Evolutionary conservation across 2,329 filamentous ascomycete genomes (phyloP), one percentile per base, ranked within the genome.

Genomic region (Fusarium odoratissimum): DNA sequence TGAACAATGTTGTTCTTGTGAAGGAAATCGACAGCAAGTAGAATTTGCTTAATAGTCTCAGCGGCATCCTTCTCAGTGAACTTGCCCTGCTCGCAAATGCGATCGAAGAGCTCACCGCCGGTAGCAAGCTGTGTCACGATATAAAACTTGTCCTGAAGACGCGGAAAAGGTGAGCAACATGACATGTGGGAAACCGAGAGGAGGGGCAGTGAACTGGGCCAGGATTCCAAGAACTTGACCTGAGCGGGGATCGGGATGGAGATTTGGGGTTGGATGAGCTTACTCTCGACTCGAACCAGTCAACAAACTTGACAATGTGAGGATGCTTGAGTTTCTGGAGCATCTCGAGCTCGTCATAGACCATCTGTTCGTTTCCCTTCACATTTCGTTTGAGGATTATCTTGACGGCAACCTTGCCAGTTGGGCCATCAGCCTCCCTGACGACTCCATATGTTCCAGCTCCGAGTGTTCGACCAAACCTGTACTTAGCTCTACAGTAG

Each of bases 301-400:
- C 96, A 76, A 96, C 93, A 80, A 99, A 99, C 76, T 92, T 92
- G 84, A 99, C 96, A 81, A 99, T 99, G 83, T 98, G 94, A 59
- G 94, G 93, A 82, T 99, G 96, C 80, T 95, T 90, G 80, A 99
- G 90, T 66, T 90, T 90, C 84, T 98, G 95, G 73, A 99, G 89
- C 91, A 99, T 95, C 75, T 95, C 90, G 78, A 99, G 88, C 86
- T 99, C 96, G 82, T 99, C 96, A 82, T 97, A 96, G 44, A 99
- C 96, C 96, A 99, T 99, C 82, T 92, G 91, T 86, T 99, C 96
- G 79, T 98, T 98, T 74, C 95, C 95, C 82, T 95, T 97, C 81
- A 99, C 95, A 84, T 97, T 98, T 87, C 97, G 98, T 90, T 99
- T 99, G 79, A 98, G 87, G 83, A 99, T 99, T 82, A 99, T 98